Percentiles rank a stretch among this genome's conserved stretches.
Evolutionary conservation across 1,139 yeast species (phyloP).

Genomic region (Arxiozyma bovina): DNA sequence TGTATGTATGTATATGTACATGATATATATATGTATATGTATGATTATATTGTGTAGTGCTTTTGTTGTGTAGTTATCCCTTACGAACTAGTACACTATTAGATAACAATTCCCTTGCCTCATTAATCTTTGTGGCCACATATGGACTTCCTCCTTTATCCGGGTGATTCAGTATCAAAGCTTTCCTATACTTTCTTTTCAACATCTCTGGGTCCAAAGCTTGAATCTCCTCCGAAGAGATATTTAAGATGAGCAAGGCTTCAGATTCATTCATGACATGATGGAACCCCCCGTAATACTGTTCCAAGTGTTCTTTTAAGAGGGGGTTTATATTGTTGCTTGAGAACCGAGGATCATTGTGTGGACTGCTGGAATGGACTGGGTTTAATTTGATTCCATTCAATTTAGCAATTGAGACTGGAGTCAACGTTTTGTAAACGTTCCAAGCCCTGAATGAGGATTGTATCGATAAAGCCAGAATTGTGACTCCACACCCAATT

Average conservation of each 20-base stretch:
- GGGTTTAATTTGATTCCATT: slow-evolving; percentile 15
- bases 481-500: slow-evolving; percentile 24
- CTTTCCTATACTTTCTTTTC: slow-evolving; percentile 80
- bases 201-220: slow-evolving; percentile 55
- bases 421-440: slow-evolving; percentile 21
- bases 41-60: background rate
- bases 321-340: slow-evolving; percentile 6
- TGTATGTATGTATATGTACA: too few relatives aligned
- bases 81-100: slow-evolving; percentile 18
- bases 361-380: background rate
- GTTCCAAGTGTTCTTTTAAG: slow-evolving; percentile 6
- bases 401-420: slow-evolving; percentile 23
- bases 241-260: slow-evolving; percentile 65
- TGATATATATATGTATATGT: background rate
- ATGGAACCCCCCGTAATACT: slow-evolving; percentile 63
- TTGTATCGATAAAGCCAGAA: slow-evolving; percentile 20
- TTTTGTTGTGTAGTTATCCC: background rate
- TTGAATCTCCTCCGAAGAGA: slow-evolving; percentile 43
- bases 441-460: slow-evolving; percentile 28
- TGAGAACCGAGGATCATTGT: slow-evolving; percentile 7
- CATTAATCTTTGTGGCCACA: slow-evolving; percentile 90
- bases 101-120: slow-evolving; percentile 43
- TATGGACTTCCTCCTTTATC: slow-evolving; percentile 97
- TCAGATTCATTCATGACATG: slow-evolving; percentile 80
- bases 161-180: slow-evolving; percentile 90